Evolutionary conservation across 2,329 filamentous ascomycete genomes (phyloP), one percentile per base, ranked within the genome.

Genomic region (Tolypocladium cylindrosporum): DNA sequence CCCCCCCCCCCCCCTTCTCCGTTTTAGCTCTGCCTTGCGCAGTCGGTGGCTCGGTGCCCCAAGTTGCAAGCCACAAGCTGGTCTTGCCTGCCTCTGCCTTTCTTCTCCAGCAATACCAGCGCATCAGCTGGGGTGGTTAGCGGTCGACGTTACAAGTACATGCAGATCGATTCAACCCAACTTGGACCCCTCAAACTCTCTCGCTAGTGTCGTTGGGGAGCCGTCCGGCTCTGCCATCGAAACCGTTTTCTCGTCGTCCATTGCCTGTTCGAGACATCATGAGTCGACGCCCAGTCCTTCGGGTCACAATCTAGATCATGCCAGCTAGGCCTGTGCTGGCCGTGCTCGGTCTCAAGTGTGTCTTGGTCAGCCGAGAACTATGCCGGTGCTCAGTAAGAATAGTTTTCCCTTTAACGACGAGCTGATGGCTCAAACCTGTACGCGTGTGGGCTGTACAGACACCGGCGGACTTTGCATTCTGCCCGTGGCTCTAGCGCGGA

Each of bases 11-110:
- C 21, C 36, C 21, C 31, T 34, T 37, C 21, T 39, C 41, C 40
- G 34, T 48, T 27, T 55, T 55, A 45, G 54, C 54, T 55, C 40
- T 55, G 31, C 54, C 54, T 24, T 55, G 24, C 34, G 40, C 31
- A 45, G 19, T 40, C 24, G 37, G 56, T 55, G 36, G 41, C 56
- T 54, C 39, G 52, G 52, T 48, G 36, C 51, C 52, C 42, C 39
- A 36, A 41, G 52, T 55, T 51, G 54, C 56, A 58, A 55, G 56
- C 54, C 52, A 58, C 51, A 54, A 51, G 31, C 36, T 50, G 43
- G 57, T 21, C 40, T n/a, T 31, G 36, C 37, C 42, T 48, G 21
- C n/a, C 11, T 34, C 39, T 57, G 24, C 34, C 21, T 19, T 8
- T 11, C 34, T 55, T 54, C 36, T 55, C 42, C 56, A 51, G 56